Percentiles rank a stretch among this genome's conserved stretches.
phyloP scores from a whole-genome alignment of 192 early-diverging fungal genomes.

The Neocallimastix lanati region DNA sequence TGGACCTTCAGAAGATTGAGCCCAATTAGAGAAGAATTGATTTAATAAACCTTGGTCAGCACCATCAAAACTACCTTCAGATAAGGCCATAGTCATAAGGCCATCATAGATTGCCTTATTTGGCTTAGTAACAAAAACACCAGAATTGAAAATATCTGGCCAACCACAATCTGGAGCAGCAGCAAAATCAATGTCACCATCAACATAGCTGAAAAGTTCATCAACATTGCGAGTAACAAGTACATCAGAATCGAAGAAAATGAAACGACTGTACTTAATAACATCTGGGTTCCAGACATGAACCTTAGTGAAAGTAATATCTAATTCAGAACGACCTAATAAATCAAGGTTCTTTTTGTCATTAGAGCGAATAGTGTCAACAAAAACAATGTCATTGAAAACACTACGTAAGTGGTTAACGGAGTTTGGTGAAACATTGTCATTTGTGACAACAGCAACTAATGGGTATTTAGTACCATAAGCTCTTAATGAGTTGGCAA shows the following conservation, averaged over 20 bases:
- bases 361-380: slow-evolving; percentile 40
- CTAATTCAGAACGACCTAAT: slow-evolving; percentile 80
- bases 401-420: slow-evolving; percentile 26
- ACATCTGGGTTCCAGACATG: slow-evolving; percentile 60
- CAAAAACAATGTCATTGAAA: slow-evolving; percentile 55
- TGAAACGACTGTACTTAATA: slow-evolving; percentile 35
- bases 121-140: slow-evolving; percentile 65
- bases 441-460: slow-evolving; percentile 49
- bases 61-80: slow-evolving; percentile 41
- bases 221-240: slow-evolving; percentile 66
- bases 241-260: slow-evolving; percentile 80
- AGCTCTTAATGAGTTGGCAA: slow-evolving; percentile 56
- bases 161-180: slow-evolving; percentile 86
- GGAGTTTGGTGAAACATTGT: slow-evolving; percentile 24
- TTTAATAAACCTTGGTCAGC: slow-evolving; percentile 92
- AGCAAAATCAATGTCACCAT: slow-evolving; percentile 30
- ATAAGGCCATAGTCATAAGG: slow-evolving; percentile 22
- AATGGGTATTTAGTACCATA: slow-evolving; percentile 37
- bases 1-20: slow-evolving; percentile 2
- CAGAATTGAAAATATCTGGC: slow-evolving; percentile 97
- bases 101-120: slow-evolving; percentile 23
- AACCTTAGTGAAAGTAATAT: slow-evolving; percentile 77
- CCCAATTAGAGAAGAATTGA: slow-evolving; percentile 66
- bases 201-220: slow-evolving; percentile 46
- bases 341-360: slow-evolving; percentile 36